Conservation (phyloP, 768 basidiomycete genomes). For the Mycena leptocephala region DNA sequence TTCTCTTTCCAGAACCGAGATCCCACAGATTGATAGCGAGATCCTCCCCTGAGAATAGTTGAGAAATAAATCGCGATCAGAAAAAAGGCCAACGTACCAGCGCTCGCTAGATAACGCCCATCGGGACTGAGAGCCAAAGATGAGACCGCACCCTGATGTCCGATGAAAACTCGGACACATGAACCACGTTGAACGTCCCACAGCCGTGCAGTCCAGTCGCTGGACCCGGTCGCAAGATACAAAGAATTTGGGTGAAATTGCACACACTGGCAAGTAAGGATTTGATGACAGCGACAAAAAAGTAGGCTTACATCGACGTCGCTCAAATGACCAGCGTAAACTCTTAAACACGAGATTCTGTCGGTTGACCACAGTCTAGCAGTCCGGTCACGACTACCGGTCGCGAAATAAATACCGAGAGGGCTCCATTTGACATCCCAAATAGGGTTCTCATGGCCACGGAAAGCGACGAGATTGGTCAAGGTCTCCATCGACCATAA, state of each 20-base stretch:
- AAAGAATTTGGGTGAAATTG: slow-evolving; percentile 98
- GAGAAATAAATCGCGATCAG: slow-evolving; percentile 4
- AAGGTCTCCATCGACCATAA: slow-evolving; percentile 97
- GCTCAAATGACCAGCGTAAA: slow-evolving; percentile 96
- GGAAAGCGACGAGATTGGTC: slow-evolving; percentile 93
- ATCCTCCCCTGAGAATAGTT: slow-evolving; percentile 77
- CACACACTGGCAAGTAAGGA: slow-evolving; percentile 74
- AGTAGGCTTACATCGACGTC: slow-evolving; percentile 91
- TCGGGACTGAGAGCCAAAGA: slow-evolving; percentile 93
- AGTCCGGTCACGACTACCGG: slow-evolving; percentile 93
- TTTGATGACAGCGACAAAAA: neutral
- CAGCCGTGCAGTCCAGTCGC: slow-evolving; percentile 94
- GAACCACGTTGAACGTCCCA: slow-evolving; percentile 99
- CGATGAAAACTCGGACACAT: slow-evolving; percentile 95
- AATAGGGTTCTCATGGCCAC: slow-evolving; percentile 96
- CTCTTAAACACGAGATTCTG: slow-evolving; percentile 85
- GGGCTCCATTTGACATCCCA: slow-evolving; percentile 99
- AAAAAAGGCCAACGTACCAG: slow-evolving; percentile 63
- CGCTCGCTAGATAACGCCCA: slow-evolving; percentile 93
- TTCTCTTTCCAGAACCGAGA: slow-evolving; percentile 91
- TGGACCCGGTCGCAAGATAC: slow-evolving; percentile 97
- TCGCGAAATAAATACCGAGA: slow-evolving; percentile 98
- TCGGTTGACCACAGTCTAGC: slow-evolving; percentile 98
- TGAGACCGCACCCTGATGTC: slow-evolving; percentile 92
- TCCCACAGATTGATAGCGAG: slow-evolving; percentile 97